Conservation (phyloP, 345 rosid genomes). For the Gynandropsis gynandra region DNA sequence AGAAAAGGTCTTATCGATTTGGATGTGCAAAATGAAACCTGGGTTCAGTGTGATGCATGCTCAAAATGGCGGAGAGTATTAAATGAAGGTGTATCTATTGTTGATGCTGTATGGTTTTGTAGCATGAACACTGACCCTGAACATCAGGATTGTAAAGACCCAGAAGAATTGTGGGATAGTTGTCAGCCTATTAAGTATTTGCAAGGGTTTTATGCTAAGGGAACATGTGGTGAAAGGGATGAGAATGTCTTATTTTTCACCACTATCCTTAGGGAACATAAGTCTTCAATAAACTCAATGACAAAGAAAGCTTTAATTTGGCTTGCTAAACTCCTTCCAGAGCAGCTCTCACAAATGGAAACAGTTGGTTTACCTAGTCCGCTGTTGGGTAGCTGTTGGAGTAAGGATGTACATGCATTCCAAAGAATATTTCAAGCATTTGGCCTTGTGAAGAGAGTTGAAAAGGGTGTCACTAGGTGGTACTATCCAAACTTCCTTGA, state of each 20-base stretch:
- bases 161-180: slow-evolving; percentile 71
- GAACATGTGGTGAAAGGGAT: slow-evolving; percentile 45
- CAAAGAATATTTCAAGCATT: slow-evolving; percentile 69
- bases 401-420: slow-evolving; percentile 35
- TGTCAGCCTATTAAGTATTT: slow-evolving; percentile 48
- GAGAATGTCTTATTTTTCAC: slow-evolving; percentile 71
- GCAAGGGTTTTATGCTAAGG: slow-evolving; percentile 71
- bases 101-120: slow-evolving; percentile 78
- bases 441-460: slow-evolving; percentile 63
- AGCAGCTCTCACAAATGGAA: slow-evolving; percentile 75
- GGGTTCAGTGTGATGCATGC: slow-evolving; percentile 97
- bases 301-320: slow-evolving; percentile 68
- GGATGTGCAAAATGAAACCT: slow-evolving; percentile 41
- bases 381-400: slow-evolving; percentile 35
- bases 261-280: slow-evolving; percentile 62
- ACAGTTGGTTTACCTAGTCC: slow-evolving; percentile 73
- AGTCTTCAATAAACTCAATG: slow-evolving; percentile 38
- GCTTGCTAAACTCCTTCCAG: slow-evolving; percentile 64
- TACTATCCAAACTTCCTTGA: slow-evolving; percentile 60
- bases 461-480: slow-evolving; percentile 64
- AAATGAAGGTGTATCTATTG: slow-evolving; percentile 35
- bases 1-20: slow-evolving; percentile 29
- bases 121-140: slow-evolving; percentile 71
- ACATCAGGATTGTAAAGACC: slow-evolving; percentile 60
- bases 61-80: slow-evolving; percentile 80